These are phyloP conservation scores for Colletotrichum sp. DNA, from an alignment of 2,329 filamentous ascomycete genomes.

Conservation along the genomic window DNA sequence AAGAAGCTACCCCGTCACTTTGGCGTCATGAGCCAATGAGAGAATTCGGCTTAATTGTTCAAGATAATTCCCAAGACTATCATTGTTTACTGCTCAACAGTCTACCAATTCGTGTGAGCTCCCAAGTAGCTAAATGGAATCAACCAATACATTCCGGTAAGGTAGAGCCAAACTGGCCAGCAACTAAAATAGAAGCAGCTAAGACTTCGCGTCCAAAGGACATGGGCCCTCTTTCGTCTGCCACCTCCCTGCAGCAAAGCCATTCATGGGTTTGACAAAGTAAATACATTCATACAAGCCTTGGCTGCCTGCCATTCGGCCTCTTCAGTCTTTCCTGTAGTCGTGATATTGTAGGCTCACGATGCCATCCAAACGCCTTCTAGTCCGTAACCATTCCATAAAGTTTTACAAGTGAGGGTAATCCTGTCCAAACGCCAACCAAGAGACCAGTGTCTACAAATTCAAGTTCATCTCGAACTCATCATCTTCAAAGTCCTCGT, in stretches of 20 bases:
- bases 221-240: not conserved
- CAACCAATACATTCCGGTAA: not conserved
- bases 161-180: not conserved
- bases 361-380: constrained; percentile 16
- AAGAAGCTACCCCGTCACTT: not conserved
- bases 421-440: constrained; percentile 10
- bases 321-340: not conserved
- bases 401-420: constrained; percentile 1
- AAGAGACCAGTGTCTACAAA: not conserved
- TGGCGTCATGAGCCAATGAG: not conserved
- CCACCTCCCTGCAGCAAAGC: not conserved
- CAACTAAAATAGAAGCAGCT: not conserved
- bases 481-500: constrained; percentile 54
- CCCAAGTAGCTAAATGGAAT: not conserved
- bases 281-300: constrained; percentile 5
- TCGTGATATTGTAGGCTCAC: constrained; percentile 6
- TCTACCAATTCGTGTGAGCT: not conserved
- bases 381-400: not conserved
- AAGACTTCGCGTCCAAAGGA: not conserved
- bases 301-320: not conserved
- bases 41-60: not conserved
- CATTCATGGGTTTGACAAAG: not conserved
- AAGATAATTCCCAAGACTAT: not conserved
- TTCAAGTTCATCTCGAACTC: constrained; percentile 60
- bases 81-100: not conserved